A percentile compares a stretch with the other conserved stretches of the same genome.
Evolutionary conservation across 768 basidiomycete genomes (phyloP).

Genomic region (Hericium coralloides): DNA sequence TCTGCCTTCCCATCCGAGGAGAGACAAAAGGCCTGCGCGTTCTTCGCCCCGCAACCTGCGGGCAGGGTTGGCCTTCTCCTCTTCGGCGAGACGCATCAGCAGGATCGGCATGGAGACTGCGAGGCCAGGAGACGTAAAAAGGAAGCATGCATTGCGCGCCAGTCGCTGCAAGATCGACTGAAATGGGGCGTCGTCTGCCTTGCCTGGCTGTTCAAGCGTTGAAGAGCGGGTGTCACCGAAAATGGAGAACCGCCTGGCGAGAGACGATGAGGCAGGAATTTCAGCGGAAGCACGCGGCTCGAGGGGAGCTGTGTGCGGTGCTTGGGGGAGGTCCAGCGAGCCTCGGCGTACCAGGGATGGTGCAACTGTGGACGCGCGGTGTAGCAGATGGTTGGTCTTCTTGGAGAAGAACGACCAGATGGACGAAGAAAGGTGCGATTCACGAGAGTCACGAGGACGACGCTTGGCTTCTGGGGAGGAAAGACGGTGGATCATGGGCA

Average conservation of each 20-base stretch:
- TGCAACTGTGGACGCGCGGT: conserved; percentile 19
- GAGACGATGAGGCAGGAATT: conserved; percentile 9
- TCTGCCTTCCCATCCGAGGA: conserved; percentile 54
- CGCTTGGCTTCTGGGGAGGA: conserved; percentile 15
- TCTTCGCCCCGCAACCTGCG: conserved; percentile 50
- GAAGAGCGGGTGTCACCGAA: conserved; percentile 11
- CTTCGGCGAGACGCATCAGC: conserved; percentile 39
- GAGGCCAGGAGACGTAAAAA: conserved; percentile 50
- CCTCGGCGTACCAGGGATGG: conserved; percentile 22
- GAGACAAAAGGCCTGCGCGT: conserved; percentile 37
- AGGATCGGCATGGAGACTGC: conserved; percentile 37
- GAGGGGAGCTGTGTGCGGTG: conserved; percentile 8
- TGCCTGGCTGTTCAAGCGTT: neutral
- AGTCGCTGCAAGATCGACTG: conserved; percentile 32
- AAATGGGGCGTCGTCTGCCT: conserved; percentile 32
- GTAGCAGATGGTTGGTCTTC: conserved; percentile 26
- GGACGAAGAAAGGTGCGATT: conserved; percentile 10
- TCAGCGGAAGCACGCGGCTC: conserved; percentile 22
- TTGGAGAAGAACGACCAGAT: conserved; percentile 29
- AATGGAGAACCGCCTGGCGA: conserved; percentile 10
- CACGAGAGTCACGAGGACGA: conserved; percentile 11
- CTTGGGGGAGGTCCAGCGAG: conserved; percentile 32
- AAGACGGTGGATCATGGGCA: conserved; percentile 5
- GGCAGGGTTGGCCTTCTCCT: conserved; percentile 33
- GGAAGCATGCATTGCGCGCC: conserved; percentile 26